Evolutionary conservation across 305 asterid genomes (phyloP).

Genomic region (Rubia tinctorum): DNA sequence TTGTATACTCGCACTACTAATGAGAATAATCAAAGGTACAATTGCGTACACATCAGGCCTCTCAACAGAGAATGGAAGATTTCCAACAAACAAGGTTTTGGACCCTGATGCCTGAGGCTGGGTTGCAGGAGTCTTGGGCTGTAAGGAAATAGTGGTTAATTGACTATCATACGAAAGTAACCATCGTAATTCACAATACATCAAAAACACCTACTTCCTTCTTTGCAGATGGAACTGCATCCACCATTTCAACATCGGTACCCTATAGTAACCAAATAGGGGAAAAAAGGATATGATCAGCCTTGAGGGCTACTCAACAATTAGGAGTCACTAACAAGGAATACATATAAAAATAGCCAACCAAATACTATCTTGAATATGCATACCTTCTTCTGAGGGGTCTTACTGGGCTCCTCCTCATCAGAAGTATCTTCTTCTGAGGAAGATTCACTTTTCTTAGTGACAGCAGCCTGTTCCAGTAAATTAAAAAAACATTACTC

Average conservation of each 20-base stretch:
- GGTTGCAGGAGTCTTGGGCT: slow-evolving; percentile 52
- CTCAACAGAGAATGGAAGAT: slow-evolving; percentile 57
- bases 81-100: slow-evolving; percentile 74
- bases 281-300: background rate
- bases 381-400: slow-evolving; percentile 47
- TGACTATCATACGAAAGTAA: background rate
- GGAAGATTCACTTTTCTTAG: slow-evolving; percentile 31
- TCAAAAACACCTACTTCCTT: slow-evolving; percentile 31
- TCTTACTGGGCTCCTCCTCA: slow-evolving; percentile 37
- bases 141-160: slow-evolving; percentile 18
- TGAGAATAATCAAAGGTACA: background rate
- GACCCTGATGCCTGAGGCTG: slow-evolving; percentile 40
- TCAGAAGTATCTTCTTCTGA: slow-evolving; percentile 42
- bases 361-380: background rate
- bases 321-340: background rate
- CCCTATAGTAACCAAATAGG: slow-evolving; percentile 22
- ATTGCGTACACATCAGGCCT: slow-evolving; percentile 60
- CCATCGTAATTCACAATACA: background rate
- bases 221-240: slow-evolving; percentile 23
- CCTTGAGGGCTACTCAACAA: background rate
- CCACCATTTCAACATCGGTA: slow-evolving; percentile 44
- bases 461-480: slow-evolving; percentile 18
- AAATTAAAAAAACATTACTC: background rate
- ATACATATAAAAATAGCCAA: no score
- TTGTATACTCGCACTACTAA: background rate